A percentile compares a stretch with the other conserved stretches of the same genome.
Evolutionary conservation across 306 rosid species (phyloP).

Genomic region (Arachis hypogaea): DNA sequence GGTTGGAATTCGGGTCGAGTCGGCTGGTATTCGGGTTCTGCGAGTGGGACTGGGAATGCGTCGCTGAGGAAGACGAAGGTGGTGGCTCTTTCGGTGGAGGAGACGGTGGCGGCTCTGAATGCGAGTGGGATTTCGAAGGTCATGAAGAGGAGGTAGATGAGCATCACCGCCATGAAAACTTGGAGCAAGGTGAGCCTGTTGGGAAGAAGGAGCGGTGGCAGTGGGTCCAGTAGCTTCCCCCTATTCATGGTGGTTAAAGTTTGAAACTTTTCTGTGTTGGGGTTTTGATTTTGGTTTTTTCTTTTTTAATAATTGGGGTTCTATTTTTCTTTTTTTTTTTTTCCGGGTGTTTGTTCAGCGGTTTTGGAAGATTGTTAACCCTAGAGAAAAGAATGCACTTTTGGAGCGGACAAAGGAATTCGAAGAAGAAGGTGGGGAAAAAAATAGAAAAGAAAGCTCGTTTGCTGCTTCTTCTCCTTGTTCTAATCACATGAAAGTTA

Average conservation of each 20-base stretch:
- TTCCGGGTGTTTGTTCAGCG: constrained; percentile 24
- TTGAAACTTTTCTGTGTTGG: constrained; percentile 5
- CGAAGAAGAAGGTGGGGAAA: background rate
- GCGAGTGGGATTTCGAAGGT: constrained; percentile 82
- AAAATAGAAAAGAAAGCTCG: background rate
- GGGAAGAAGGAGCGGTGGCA: constrained; percentile 42
- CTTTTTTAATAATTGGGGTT: background rate
- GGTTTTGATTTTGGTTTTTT: background rate
- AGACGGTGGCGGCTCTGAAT: constrained; percentile 47
- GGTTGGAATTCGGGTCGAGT: background rate
- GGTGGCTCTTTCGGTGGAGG: constrained; percentile 44
- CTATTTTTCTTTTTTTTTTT: background rate
- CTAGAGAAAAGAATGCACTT: constrained; percentile 18
- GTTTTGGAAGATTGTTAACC: constrained; percentile 40
- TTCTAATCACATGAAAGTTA: constrained; percentile 23
- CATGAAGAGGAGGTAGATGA: constrained; percentile 68
- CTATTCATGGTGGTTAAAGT: constrained; percentile 62
- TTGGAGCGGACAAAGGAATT: background rate
- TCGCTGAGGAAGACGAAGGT: constrained; percentile 54
- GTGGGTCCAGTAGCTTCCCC: constrained; percentile 57
- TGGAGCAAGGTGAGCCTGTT: constrained; percentile 73
- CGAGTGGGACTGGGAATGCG: constrained; percentile 44
- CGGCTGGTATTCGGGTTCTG: background rate
- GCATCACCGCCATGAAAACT: constrained; percentile 58
- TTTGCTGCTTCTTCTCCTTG: background rate